Evolutionary conservation across 495 filamentous ascomycete genomes (phyloP), one percentile per base, ranked within the genome.

Genomic region (Alectoria sarmentosa): DNA sequence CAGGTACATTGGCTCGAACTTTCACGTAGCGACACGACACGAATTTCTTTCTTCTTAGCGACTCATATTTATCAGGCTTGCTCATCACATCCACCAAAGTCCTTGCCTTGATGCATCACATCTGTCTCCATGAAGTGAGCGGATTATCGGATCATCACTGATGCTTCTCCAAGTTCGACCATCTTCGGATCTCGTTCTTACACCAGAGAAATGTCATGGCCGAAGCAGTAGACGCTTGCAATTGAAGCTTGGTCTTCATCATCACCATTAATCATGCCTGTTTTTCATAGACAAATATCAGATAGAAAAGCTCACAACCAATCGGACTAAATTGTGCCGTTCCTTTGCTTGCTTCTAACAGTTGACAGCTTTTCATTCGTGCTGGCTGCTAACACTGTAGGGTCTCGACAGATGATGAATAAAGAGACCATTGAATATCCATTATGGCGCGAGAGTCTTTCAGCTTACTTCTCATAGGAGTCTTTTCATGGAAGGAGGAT

Each of bases 131-230:
- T 36, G 4, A 49, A 42, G n/a, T n/a, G 26, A 57, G 52, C 52
- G n/a, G 52, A 32, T 21, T 55, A 38, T 28, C 26, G 3, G 49
- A 28, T 44, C 36, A 26, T 34, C 61, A 32, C 10, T 41, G 36
- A 44, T 57, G 26, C 52, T 32, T 32, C 28, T 63, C 38, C 19
- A 8, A 10, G 49, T 44, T 63, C 38, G 52, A 54, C 23, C 26
- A 63, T 57, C 61, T 30, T n/a, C 26, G 37, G 37, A 63, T 19
- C 61, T 63, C 61, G 23, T 34, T 56, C 49, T 32, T 39, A 11
- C 61, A 57, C 10, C 52, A 44, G 61, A 36, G n/a, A 23, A 41
- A 23, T 3, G 41, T 4, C 37, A 19, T 34, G 17, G 37, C 15
- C 42, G 7, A 41, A 38, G 10, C 39, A 38, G 28, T n/a, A 21